Percentiles rank a stretch among this genome's conserved stretches.
Conservation (phyloP, 139 green algal genomes). For the Klebsormidium nitens region DNA sequence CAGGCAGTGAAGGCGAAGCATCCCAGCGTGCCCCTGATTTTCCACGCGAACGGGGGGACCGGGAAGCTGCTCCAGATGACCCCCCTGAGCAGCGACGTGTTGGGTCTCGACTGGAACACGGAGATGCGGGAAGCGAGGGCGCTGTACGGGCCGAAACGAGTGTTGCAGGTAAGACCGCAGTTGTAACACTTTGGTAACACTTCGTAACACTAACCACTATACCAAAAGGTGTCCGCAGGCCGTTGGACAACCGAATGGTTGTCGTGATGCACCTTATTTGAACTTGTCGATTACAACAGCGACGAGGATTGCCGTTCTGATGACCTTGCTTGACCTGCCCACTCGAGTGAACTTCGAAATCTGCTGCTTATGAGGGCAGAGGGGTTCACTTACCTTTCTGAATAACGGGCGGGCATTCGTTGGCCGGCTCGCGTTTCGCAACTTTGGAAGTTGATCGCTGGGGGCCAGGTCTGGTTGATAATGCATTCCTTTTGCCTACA, state of each 20-base stretch:
- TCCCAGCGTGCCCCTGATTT: constrained; percentile 87
- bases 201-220: no score
- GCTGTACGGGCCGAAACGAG: constrained; percentile 48
- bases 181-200: neutral
- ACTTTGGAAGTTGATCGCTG: no score
- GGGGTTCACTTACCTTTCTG: no score
- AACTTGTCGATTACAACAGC: no score
- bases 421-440: no score
- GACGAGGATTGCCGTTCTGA: no score
- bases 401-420: no score
- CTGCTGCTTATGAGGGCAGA: no score
- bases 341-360: neutral
- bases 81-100: constrained; percentile 65
- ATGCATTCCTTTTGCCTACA: neutral
- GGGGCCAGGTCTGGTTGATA: neutral
- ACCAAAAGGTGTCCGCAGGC: no score
- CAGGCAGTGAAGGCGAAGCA: constrained; percentile 57
- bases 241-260: no score
- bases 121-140: constrained; percentile 65
- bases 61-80: constrained; percentile 69
- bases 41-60: constrained; percentile 91
- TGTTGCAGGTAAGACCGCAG: constrained; percentile 40
- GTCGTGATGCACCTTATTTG: no score
- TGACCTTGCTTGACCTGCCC: no score
- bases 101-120: constrained; percentile 88